These are phyloP conservation scores for Nepenthes gracilis DNA, from an alignment of 148 eudicot genomes.

Conservation along the genomic window DNA sequence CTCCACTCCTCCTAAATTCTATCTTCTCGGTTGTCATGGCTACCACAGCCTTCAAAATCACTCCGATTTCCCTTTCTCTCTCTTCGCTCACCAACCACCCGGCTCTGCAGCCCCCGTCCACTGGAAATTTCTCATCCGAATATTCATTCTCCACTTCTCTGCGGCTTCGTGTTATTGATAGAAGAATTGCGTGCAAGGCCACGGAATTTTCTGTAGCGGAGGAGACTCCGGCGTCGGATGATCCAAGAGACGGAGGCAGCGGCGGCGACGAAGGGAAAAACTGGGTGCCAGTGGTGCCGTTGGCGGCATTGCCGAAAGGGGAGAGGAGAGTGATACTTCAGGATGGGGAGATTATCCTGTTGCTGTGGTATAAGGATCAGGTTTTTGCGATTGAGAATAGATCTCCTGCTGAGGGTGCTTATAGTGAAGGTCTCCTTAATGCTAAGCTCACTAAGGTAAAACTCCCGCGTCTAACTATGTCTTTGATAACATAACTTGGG, in stretches of 20 bases:
- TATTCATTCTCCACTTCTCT: constrained; percentile 3
- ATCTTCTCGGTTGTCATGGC: constrained; percentile 20
- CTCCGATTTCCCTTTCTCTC: constrained; percentile 24
- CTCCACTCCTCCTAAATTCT: constrained; percentile 5
- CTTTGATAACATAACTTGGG: no score
- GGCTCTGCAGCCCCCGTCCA: constrained; percentile 10
- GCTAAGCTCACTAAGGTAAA: constrained; percentile 92
- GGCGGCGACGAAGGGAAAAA: constrained; percentile 18
- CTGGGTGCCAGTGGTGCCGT: constrained; percentile 97
- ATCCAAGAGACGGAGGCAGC: constrained; percentile 8
- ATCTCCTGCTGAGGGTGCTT: constrained; percentile 98
- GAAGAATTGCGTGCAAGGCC: constrained; percentile 31
- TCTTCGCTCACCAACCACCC: constrained; percentile 15
- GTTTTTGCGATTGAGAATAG: constrained; percentile 84
- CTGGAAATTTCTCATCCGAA: constrained; percentile 4
- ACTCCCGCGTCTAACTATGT: no score
- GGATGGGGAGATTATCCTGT: constrained; percentile 63
- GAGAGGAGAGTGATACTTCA: constrained; percentile 91
- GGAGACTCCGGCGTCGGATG: constrained; percentile 16
- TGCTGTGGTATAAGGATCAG: constrained; percentile 74
- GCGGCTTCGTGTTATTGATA: not conserved
- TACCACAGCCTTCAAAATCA: constrained; percentile 33
- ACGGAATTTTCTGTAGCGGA: constrained; percentile 35
- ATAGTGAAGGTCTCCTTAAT: constrained; percentile 81
- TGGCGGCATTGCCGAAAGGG: constrained; percentile 77